Evolutionary conservation across 163 green algal genomes (phyloP).

Genomic region (Coccomyxa subellipsoidea): DNA sequence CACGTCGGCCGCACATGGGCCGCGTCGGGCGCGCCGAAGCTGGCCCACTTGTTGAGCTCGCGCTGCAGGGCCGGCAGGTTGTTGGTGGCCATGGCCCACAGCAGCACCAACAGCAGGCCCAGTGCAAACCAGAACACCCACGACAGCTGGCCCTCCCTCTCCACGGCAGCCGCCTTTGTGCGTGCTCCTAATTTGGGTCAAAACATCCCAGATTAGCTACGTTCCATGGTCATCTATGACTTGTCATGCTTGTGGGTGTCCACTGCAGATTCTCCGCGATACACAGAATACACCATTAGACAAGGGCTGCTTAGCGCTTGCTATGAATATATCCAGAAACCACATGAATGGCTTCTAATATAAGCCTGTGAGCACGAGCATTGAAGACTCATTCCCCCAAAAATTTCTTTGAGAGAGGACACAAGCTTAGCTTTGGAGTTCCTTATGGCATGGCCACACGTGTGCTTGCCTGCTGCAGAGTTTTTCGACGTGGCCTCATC

Average conservation of each 20-base stretch:
- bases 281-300: not conserved
- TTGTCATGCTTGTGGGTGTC: not conserved
- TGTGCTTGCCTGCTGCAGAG: no score
- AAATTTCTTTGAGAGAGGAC: no score
- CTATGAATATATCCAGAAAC: no score
- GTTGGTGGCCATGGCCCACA: conserved; percentile 6
- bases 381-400: no score
- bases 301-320: no score
- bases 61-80: not conserved
- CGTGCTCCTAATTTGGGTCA: not conserved
- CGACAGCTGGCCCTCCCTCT: not conserved
- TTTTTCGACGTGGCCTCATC: not conserved
- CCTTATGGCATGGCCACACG: no score
- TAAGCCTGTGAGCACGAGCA: no score
- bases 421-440: no score
- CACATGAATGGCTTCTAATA: no score
- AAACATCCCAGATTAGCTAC: no score
- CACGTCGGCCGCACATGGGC: not conserved
- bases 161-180: not conserved
- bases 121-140: not conserved
- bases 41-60: not conserved
- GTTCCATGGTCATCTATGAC: no score
- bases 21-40: not conserved
- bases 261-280: not conserved
- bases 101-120: not conserved